phyloP scores from a whole-genome alignment of 192 early-diverging fungal genomes.

The Rhizoclosmatium globosum region DNA sequence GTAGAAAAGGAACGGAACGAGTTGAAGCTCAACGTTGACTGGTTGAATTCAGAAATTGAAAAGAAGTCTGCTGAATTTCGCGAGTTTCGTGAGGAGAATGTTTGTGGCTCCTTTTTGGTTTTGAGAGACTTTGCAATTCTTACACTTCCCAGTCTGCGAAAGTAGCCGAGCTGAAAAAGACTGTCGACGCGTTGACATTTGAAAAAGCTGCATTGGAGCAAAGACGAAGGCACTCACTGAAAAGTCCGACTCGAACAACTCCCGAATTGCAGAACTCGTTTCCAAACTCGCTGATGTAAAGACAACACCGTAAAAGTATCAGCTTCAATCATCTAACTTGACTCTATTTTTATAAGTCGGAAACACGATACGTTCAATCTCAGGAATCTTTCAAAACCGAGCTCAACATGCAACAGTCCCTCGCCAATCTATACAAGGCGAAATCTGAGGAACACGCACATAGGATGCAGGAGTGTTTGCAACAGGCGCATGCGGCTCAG shows the following conservation, averaged over 20 bases:
- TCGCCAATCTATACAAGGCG: conserved; percentile 61
- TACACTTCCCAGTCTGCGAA: conserved; percentile 42
- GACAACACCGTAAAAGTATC: background rate
- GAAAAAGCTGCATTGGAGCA: conserved; percentile 61
- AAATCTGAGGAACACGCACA: conserved; percentile 24
- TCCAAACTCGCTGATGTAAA: conserved; percentile 39
- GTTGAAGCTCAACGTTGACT: conserved; percentile 64
- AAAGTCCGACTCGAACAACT: conserved; percentile 11
- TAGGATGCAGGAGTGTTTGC: conserved; percentile 1
- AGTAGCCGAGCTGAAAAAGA: conserved; percentile 56
- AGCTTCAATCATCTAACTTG: background rate
- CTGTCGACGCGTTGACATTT: conserved; percentile 56
- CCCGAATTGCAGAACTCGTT: conserved; percentile 49
- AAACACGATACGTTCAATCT: conserved; percentile 32
- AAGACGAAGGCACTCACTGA: background rate
- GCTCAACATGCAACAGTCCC: conserved; percentile 67
- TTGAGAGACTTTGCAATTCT: background rate
- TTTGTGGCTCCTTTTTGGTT: background rate
- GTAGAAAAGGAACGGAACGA: conserved; percentile 68
- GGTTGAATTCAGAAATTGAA: conserved; percentile 75
- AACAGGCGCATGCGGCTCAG: background rate
- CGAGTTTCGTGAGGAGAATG: conserved; percentile 63
- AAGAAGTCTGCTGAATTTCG: conserved; percentile 60
- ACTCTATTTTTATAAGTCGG: conserved; percentile 6
- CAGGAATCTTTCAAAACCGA: conserved; percentile 69